Percentiles rank a stretch among this genome's conserved stretches.
These are phyloP conservation scores for Microdochium bolleyi DNA, from an alignment of 2,329 filamentous ascomycete species.

Conservation along the genomic window DNA sequence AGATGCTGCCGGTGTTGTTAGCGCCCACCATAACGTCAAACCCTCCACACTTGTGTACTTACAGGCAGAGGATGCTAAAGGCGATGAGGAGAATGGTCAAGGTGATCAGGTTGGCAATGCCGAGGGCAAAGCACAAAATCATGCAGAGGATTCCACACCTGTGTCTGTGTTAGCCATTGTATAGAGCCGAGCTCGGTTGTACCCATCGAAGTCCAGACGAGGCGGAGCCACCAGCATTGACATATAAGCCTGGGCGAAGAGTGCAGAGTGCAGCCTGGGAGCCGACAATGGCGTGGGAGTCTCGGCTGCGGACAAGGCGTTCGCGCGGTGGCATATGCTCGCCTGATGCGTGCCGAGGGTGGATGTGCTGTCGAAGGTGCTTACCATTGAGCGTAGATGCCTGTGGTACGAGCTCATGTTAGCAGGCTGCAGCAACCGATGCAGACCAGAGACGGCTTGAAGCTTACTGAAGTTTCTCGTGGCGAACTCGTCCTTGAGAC, in stretches of 20 bases:
- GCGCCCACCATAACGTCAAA: not conserved
- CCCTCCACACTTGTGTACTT: slow-evolving; percentile 18
- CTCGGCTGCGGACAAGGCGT: too few relatives aligned
- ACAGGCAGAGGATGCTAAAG: slow-evolving; percentile 47
- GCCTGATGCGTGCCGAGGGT: not conserved
- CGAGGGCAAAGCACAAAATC: slow-evolving; percentile 62
- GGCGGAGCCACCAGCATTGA: too few relatives aligned
- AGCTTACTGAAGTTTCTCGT: slow-evolving; percentile 67
- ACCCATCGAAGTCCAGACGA: too few relatives aligned
- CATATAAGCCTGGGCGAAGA: too few relatives aligned
- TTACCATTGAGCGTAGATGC: slow-evolving; percentile 73
- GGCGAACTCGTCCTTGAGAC: slow-evolving; percentile 64
- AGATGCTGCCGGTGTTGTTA: slow-evolving; percentile 42
- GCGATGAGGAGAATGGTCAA: slow-evolving; percentile 36
- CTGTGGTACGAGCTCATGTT: slow-evolving; percentile 31
- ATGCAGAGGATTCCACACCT: slow-evolving; percentile 66
- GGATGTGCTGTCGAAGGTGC: slow-evolving; percentile 15
- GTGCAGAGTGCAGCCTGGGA: too few relatives aligned
- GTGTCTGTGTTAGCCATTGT: slow-evolving; percentile 3
- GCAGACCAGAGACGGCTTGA: slow-evolving; percentile 2
- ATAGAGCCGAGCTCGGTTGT: too few relatives aligned
- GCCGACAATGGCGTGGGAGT: too few relatives aligned
- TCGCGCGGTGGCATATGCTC: too few relatives aligned
- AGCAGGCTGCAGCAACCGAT: slow-evolving; percentile 15
- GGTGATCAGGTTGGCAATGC: slow-evolving; percentile 60